Conservation (phyloP, 2,329 filamentous ascomycete genomes). For the Paracoccidioides brasiliensis region DNA sequence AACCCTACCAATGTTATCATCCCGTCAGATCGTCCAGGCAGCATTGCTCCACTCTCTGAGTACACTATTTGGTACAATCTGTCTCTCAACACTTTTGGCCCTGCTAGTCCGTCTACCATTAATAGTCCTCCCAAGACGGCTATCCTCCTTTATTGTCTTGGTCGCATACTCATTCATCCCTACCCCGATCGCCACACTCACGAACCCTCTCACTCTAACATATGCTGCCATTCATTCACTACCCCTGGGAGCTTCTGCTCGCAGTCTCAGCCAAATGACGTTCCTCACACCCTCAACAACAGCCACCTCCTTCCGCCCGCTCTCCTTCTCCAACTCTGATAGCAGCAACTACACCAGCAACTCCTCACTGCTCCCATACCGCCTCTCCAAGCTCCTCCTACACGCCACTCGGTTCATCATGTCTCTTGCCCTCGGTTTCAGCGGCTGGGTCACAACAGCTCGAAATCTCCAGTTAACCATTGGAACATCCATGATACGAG, state of each 20-base stretch:
- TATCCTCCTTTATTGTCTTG: conserved; percentile 56
- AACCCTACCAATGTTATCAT: conserved; percentile 61
- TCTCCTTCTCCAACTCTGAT: conserved; percentile 32
- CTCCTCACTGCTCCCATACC: conserved; percentile 63
- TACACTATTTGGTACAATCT: conserved; percentile 84
- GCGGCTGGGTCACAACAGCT: conserved; percentile 91
- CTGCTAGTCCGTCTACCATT: conserved; percentile 74
- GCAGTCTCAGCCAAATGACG: conserved; percentile 67
- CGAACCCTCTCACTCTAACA: conserved; percentile 82
- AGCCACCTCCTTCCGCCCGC: conserved; percentile 46
- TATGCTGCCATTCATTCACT: conserved; percentile 91
- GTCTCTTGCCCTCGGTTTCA: conserved; percentile 78
- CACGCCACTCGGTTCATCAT: conserved; percentile 87
- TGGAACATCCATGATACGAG: conserved; percentile 40
- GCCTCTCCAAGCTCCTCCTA: conserved; percentile 78
- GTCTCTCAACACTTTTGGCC: conserved; percentile 69
- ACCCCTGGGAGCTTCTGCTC: conserved; percentile 61
- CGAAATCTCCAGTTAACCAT: conserved; percentile 55
- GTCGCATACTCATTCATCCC: conserved; percentile 71
- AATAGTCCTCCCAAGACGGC: conserved; percentile 63
- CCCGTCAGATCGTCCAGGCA: conserved; percentile 67
- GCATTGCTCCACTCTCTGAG: conserved; percentile 70
- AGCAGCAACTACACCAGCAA: conserved; percentile 25
- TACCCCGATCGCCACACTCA: conserved; percentile 70
- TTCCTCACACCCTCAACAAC: conserved; percentile 62